phyloP scores from a whole-genome alignment of 1,284 basidiomycete species.

The Thecaphora thlaspeos region DNA sequence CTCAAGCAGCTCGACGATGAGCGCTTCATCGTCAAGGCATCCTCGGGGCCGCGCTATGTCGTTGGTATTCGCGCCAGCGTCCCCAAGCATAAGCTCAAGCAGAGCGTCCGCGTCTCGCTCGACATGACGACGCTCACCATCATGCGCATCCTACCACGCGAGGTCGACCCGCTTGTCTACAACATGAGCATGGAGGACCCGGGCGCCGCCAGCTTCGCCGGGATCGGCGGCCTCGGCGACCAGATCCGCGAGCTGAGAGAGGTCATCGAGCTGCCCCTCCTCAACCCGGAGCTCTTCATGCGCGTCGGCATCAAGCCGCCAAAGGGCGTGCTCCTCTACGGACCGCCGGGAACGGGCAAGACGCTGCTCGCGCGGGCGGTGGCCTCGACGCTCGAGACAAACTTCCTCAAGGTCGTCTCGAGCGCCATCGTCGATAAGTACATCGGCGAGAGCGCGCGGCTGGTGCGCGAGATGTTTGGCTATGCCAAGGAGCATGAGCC shows the following conservation, averaged over 20 bases:
- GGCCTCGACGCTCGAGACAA: constrained; percentile 90
- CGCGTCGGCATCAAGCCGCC: constrained; percentile 95
- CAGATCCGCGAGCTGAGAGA: constrained; percentile 96
- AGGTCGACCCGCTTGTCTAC: constrained; percentile 97
- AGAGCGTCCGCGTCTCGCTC: constrained; percentile 90
- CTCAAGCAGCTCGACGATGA: constrained; percentile 98
- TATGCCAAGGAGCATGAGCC: constrained; percentile 97
- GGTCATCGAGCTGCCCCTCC: constrained; percentile 91
- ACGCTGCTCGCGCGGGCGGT: constrained; percentile 93
- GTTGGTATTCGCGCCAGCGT: constrained; percentile 95
- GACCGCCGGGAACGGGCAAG: constrained; percentile 92
- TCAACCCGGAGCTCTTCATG: constrained; percentile 91
- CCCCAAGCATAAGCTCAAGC: constrained; percentile 87
- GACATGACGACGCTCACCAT: constrained; percentile 99
- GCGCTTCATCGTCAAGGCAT: constrained; percentile 98
- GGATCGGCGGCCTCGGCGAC: constrained; percentile 92
- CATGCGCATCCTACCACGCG: constrained; percentile 90
- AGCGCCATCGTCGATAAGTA: constrained; percentile 99
- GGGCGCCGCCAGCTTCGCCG: constrained; percentile 90
- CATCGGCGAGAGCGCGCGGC: constrained; percentile 92
- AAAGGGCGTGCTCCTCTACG: constrained; percentile 88
- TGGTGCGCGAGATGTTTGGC: constrained; percentile 96
- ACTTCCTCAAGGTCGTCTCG: constrained; percentile 97
- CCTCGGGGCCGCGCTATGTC: constrained; percentile 95
- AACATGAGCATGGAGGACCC: constrained; percentile 99